Base-by-base conservation (phyloP, 495 filamentous ascomycete genomes). In the Amphirosellinia nigrospora region DNA sequence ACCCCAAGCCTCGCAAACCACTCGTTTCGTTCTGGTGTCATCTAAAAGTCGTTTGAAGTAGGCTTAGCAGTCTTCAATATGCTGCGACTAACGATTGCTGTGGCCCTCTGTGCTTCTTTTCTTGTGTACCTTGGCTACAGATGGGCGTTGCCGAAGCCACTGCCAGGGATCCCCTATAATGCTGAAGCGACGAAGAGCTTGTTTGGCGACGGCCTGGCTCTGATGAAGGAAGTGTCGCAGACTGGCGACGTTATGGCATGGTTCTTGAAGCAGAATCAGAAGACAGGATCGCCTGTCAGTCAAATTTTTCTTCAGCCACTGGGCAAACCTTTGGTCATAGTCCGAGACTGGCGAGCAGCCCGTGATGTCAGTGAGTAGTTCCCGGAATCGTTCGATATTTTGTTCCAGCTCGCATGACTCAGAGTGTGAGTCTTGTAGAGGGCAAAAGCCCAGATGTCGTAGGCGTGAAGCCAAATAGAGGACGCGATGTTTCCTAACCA, bases 251-350 rank as follows among this genome's bases (percentile, higher is more conserved):
- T 69, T 32, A 68, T 58, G n/a, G 48, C 32, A n/a, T 75, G 68
- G 66, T 41, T 66, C 15, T 48, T 15, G n/a, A 32, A 53, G 56
- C 72, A 72, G 39, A 56, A 48, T 36, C 56, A 45, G 19, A 69
- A 65, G 19, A 58, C 74, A 21, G 61, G 76, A 21, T 69, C 78
- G 4, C 76, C 78, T 8, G 70, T 80, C n/a, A 43, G 68, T 30
- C 78, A 79, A 64, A 43, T 77, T 21, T 79, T 80, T 58, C 46
- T 73, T 38, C 21, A 46, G 23, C 77, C 74, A 38, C 70, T 78
- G 8, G 39, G 64, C 6, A 71, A 71, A 50, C 77, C 77, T 4
- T 74, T 66, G 66, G 55, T 79, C 26, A 39, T 78, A 23, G 28
- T 79, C 4, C 56, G 66, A 36, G 77, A 79, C 56, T 72, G 60